Conservation (phyloP, 805 yeast species). For the Candida loeiensis region DNA sequence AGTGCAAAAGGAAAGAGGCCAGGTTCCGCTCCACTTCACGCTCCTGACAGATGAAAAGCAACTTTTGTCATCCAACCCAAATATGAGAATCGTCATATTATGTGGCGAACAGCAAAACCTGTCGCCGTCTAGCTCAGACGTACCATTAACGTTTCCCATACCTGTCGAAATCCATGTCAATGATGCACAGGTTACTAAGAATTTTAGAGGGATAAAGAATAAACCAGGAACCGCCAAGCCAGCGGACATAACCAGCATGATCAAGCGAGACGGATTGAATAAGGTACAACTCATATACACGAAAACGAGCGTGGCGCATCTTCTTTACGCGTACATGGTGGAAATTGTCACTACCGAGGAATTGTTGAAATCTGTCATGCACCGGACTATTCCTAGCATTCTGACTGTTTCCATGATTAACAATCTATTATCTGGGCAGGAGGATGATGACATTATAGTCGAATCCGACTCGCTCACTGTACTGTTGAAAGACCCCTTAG, state of each 20-base stretch:
- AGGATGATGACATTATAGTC: slow-evolving; percentile 68
- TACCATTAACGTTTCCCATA: slow-evolving; percentile 59
- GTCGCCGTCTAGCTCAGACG: slow-evolving; percentile 25
- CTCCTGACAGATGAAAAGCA: slow-evolving; percentile 42
- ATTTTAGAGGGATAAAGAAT: slow-evolving; percentile 66
- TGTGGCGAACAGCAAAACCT: slow-evolving; percentile 42
- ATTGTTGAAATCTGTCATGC: slow-evolving; percentile 20
- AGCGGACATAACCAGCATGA: slow-evolving; percentile 57
- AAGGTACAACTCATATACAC: slow-evolving; percentile 54
- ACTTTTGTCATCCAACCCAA: slow-evolving; percentile 22
- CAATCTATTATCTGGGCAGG: slow-evolving; percentile 40
- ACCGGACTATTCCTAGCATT: slow-evolving; percentile 51
- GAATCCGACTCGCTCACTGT: slow-evolving; percentile 59
- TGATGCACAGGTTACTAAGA: slow-evolving; percentile 39
- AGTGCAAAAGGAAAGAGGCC: slow-evolving; percentile 40
- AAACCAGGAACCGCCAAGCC: slow-evolving; percentile 78
- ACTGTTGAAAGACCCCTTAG: slow-evolving; percentile 74
- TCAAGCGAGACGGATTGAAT: slow-evolving; percentile 28
- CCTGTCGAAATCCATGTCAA: slow-evolving; percentile 70
- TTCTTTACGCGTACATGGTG: slow-evolving; percentile 58
- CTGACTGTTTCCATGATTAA: slow-evolving; percentile 38
- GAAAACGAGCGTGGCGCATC: slow-evolving; percentile 48
- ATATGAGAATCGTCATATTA: slow-evolving; percentile 45
- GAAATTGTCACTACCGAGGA: slow-evolving; percentile 28
- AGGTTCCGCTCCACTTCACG: slow-evolving; percentile 31